These are phyloP conservation scores for Brasilioporus rufonigricans DNA, from an alignment of 768 basidiomycete species.

Conservation along the genomic window DNA sequence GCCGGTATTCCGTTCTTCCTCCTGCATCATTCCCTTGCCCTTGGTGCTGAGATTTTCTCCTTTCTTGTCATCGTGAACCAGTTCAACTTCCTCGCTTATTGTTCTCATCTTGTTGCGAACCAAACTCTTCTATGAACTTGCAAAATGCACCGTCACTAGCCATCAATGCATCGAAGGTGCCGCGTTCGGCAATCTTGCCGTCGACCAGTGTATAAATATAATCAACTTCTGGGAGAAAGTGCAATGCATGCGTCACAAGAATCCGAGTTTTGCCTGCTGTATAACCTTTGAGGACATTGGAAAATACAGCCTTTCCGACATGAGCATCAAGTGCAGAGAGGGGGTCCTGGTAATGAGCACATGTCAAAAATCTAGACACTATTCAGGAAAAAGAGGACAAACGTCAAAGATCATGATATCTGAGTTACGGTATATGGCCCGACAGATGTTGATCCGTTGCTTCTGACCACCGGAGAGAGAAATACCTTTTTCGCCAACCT, in stretches of 20 bases:
- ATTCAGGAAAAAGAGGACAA: conserved; percentile 7
- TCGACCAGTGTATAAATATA: conserved; percentile 79
- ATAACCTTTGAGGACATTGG: conserved; percentile 71
- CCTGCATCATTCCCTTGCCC: conserved; percentile 70
- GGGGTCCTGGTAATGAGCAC: conserved; percentile 52
- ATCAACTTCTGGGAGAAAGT: conserved; percentile 86
- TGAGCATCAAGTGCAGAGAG: conserved; percentile 91
- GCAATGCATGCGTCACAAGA: conserved; percentile 89
- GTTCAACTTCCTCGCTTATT: conserved; percentile 37
- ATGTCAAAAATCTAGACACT: neutral
- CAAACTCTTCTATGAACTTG: conserved; percentile 74
- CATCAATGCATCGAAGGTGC: conserved; percentile 75
- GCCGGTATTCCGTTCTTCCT: conserved; percentile 80
- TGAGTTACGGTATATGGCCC: conserved; percentile 82
- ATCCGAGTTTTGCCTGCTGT: conserved; percentile 73
- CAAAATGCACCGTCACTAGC: conserved; percentile 63
- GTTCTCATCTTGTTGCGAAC: conserved; percentile 51
- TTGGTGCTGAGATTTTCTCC: conserved; percentile 33
- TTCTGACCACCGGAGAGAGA: conserved; percentile 82
- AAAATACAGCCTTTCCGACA: conserved; percentile 84
- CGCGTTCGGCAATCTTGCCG: conserved; percentile 75
- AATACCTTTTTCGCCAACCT: conserved; percentile 86
- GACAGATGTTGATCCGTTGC: conserved; percentile 82
- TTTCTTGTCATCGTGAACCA: conserved; percentile 35
- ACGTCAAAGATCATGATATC: conserved; percentile 85